phyloP scores from a whole-genome alignment of 2,329 filamentous ascomycete species.

The Alternaria atra region DNA sequence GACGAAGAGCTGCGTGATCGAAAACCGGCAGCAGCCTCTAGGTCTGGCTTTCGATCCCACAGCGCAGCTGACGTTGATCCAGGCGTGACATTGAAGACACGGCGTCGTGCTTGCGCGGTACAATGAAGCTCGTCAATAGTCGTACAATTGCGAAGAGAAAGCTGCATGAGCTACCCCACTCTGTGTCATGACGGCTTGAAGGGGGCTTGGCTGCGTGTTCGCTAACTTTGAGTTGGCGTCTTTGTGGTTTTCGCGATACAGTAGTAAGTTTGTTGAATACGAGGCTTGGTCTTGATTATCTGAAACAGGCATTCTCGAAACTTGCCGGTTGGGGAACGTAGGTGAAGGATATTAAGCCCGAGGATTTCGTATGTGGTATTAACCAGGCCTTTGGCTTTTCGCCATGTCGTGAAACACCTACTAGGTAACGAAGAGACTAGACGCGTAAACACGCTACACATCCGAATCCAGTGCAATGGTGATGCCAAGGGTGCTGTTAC shows the following conservation, averaged over 20 bases:
- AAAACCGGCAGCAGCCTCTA: not conserved
- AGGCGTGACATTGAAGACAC: slow-evolving; percentile 15
- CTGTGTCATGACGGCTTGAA: slow-evolving; percentile 9
- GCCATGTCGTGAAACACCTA: slow-evolving; percentile 18
- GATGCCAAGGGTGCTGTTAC: slow-evolving; percentile 4
- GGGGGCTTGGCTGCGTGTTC: slow-evolving; percentile 4
- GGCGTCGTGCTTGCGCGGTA: slow-evolving; percentile 8
- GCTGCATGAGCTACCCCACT: slow-evolving; percentile 14
- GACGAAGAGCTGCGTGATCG: slow-evolving; percentile 14
- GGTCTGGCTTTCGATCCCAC: slow-evolving; percentile 6
- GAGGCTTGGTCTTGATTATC: not conserved
- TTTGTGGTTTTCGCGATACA: not conserved
- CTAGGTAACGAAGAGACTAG: slow-evolving; percentile 21
- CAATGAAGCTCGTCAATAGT: slow-evolving; percentile 17
- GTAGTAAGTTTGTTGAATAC: not conserved
- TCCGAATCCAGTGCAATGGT: slow-evolving; percentile 11
- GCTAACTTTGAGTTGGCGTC: not conserved
- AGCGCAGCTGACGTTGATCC: slow-evolving; percentile 23
- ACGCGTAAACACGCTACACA: slow-evolving; percentile 18
- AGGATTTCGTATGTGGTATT: slow-evolving; percentile 5
- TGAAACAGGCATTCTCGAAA: not conserved
- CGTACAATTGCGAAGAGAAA: slow-evolving; percentile 13
- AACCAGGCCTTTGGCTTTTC: slow-evolving; percentile 16
- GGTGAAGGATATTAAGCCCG: not conserved
- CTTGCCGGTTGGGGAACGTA: slow-evolving; percentile 3